phyloP scores from a whole-genome alignment of 202 grass and related monocot genomes.

The Setaria italica region DNA sequence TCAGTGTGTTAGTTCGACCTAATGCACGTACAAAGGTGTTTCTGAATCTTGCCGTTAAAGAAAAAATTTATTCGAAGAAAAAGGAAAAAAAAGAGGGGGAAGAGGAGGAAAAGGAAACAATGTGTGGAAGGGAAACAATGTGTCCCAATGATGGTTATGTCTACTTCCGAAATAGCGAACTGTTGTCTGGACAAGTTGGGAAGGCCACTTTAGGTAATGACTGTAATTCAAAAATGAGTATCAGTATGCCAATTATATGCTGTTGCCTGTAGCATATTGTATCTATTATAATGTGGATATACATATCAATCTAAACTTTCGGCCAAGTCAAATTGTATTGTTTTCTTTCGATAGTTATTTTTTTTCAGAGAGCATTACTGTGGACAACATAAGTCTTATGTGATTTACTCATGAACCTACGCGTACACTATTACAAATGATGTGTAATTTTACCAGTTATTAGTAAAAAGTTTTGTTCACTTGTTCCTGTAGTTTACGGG shows the following conservation, averaged over 20 bases:
- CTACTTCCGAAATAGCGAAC: conserved; percentile 93
- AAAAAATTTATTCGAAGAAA: conserved; percentile 69
- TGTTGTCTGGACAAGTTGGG: conserved; percentile 88
- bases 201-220: conserved; percentile 86
- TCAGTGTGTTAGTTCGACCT: conserved; percentile 90
- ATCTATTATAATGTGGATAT: conserved; percentile 29
- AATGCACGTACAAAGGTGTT: conserved; percentile 88
- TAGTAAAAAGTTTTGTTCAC: conserved; percentile 18
- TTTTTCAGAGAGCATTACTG: conserved; percentile 12
- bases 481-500: not conserved
- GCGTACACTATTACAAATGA: not conserved
- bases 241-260: conserved; percentile 11
- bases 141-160: conserved; percentile 91
- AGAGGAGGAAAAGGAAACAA: conserved; percentile 47
- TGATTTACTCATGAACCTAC: conserved; percentile 19
- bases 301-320: conserved; percentile 23
- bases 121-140: conserved; percentile 82
- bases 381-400: conserved; percentile 2
- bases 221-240: not conserved
- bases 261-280: not conserved
- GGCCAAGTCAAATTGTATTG: not conserved
- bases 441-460: conserved; percentile 26
- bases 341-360: not conserved
- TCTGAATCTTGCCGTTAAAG: conserved; percentile 86
- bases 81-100: not conserved